Percentiles rank a stretch among this genome's conserved stretches.
These are phyloP conservation scores for Rhytidhysteron rufulum DNA, from an alignment of 2,329 filamentous ascomycete species.

Conservation along the genomic window DNA sequence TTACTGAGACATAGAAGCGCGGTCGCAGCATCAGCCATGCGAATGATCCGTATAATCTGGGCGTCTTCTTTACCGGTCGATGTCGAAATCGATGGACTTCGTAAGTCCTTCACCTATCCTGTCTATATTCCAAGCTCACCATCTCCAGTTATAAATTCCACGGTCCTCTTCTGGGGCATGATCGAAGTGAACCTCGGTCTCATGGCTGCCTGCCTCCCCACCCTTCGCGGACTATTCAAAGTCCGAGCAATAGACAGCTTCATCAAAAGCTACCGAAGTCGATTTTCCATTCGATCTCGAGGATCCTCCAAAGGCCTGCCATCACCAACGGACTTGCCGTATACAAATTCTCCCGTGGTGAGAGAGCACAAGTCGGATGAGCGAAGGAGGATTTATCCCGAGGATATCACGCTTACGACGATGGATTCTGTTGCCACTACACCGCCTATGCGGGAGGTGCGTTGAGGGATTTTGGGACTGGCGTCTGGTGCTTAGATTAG, in stretches of 20 bases:
- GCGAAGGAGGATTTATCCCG: background rate
- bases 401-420: background rate
- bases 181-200: background rate
- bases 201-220: background rate
- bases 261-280: background rate
- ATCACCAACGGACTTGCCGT: background rate
- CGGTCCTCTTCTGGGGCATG: background rate
- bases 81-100: background rate
- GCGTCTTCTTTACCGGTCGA: background rate
- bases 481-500: too few relatives aligned
- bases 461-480: too few relatives aligned
- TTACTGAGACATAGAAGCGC: too few relatives aligned
- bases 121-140: background rate
- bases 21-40: background rate
- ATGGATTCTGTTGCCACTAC: background rate
- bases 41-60: background rate
- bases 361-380: background rate
- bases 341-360: background rate
- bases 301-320: background rate
- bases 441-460: too few relatives aligned
- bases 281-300: background rate
- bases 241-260: background rate
- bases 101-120: background rate
- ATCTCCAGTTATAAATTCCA: background rate
- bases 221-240: background rate